Evolutionary conservation across 2,329 filamentous ascomycete species (phyloP).

Genomic region (Aspergillus novoparasiticus): DNA sequence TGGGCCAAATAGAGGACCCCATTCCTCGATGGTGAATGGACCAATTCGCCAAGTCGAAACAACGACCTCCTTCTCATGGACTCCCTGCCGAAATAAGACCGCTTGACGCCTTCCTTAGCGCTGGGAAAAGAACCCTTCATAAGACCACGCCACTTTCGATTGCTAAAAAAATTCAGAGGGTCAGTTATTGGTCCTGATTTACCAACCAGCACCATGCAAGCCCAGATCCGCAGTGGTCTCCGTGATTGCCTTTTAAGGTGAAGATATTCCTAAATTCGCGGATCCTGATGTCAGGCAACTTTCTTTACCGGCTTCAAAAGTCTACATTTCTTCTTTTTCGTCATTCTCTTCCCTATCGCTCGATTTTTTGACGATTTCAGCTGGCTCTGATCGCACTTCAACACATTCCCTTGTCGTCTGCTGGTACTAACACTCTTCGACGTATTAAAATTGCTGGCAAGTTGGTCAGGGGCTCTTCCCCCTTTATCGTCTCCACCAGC

Average conservation of each 20-base stretch:
- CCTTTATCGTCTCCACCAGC: constrained; percentile 5
- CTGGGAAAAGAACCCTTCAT: constrained; percentile 10
- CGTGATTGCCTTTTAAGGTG: constrained; percentile 16
- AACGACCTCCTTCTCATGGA: background rate
- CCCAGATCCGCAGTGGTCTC: constrained; percentile 14
- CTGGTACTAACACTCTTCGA: background rate
- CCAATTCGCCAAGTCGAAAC: constrained; percentile 6
- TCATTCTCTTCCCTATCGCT: constrained; percentile 2
- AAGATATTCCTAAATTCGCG: constrained; percentile 11
- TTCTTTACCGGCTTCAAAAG: constrained; percentile 10
- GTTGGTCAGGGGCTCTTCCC: constrained; percentile 1
- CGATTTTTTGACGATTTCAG: constrained; percentile 8
- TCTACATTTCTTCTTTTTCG: constrained; percentile 11
- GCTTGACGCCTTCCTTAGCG: constrained; percentile 17
- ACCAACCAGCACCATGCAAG: constrained; percentile 6
- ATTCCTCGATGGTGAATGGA: constrained; percentile 1
- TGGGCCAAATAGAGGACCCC: background rate
- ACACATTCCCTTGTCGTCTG: background rate
- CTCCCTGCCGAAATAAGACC: background rate
- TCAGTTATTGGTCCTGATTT: constrained; percentile 11
- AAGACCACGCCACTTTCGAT: constrained; percentile 17
- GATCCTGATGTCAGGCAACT: constrained; percentile 15
- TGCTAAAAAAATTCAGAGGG: constrained; percentile 4
- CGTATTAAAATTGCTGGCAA: background rate
- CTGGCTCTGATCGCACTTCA: constrained; percentile 16